Base-by-base conservation (phyloP, 768 basidiomycete species). In the Lactarius pseudohatsudake region DNA sequence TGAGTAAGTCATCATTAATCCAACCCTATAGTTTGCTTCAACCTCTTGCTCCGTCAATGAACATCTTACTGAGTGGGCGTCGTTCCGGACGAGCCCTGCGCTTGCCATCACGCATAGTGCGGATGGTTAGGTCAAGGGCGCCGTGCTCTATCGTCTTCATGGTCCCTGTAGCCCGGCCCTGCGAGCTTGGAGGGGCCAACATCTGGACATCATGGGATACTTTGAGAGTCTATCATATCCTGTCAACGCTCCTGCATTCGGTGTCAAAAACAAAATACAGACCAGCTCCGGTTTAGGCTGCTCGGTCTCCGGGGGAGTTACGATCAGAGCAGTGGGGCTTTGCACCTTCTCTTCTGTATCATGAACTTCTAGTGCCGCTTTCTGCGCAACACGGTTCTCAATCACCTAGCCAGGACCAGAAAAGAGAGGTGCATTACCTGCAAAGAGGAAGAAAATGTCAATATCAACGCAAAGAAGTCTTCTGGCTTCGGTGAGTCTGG, bases 121-220 rank as follows among this genome's bases (percentile, higher is more conserved):
- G 86, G 47, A 98, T 89, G 2, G 90, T 91, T 72, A 91, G 85
- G 70, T 98, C 94, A 38, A 96, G 77, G 62, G 90, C 89, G 11
- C 94, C 94, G 43, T 88, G 84, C 8, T 88, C 86, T 67, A 91
- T 74, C 2, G 91, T 88, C 40, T 78, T 79, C 59, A 77, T 78
- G 50, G 50, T 53, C 50, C 81, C 82, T 34, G 75, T 75, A 57
- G 81, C 79, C 32, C 77, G 75, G 5, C 80, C 77, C 61, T 83
- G 80, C 1, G 83, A 82, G 16, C 67, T 75, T 9, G 74, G 70
- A 57, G 80, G 72, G 4, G 72, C 67, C 40, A 76, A 75, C 9
- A 72, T 65, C 5, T 75, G 70, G 22, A 74, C 56, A n/a, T 73
- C 69, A 26, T 73, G 66, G 11, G 50, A 57, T 13, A 67, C 70